phyloP scores from a whole-genome alignment of 2,329 filamentous ascomycete species.

The Pseudocercospora musae region DNA sequence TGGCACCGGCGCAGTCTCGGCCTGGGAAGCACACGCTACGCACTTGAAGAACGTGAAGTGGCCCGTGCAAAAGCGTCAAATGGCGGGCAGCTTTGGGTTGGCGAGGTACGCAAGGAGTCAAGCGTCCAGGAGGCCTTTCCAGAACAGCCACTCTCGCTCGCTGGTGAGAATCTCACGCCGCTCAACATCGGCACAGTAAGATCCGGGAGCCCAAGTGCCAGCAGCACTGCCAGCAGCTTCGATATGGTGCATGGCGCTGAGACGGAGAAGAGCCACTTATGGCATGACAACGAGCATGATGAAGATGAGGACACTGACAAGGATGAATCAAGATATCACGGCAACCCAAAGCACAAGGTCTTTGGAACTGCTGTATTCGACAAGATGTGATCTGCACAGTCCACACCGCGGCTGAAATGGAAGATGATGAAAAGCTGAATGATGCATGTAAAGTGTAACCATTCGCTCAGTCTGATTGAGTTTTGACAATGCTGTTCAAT shows the following conservation, averaged over 20 bases:
- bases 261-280: conserved; percentile 36
- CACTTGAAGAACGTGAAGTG: conserved; percentile 46
- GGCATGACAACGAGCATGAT: conserved; percentile 21
- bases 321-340: conserved; percentile 28
- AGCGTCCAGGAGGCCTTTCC: conserved; percentile 30
- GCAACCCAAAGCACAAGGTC: conserved; percentile 23
- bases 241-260: conserved; percentile 47
- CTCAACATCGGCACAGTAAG: conserved; percentile 6
- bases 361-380: conserved; percentile 37
- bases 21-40: conserved; percentile 33
- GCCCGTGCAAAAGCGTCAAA: conserved; percentile 36
- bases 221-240: conserved; percentile 40
- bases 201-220: conserved; percentile 24
- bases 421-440: background rate
- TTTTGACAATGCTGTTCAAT: background rate
- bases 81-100: conserved; percentile 43
- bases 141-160: conserved; percentile 26
- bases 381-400: conserved; percentile 34
- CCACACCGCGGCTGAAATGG: background rate
- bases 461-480: background rate
- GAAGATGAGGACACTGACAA: conserved; percentile 27
- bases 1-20: conserved; percentile 77
- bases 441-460: background rate
- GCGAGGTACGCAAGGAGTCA: conserved; percentile 22
- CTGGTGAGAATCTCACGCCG: background rate